Conservation (phyloP, 2,329 filamentous ascomycete genomes). For the Exophiala sp. region DNA sequence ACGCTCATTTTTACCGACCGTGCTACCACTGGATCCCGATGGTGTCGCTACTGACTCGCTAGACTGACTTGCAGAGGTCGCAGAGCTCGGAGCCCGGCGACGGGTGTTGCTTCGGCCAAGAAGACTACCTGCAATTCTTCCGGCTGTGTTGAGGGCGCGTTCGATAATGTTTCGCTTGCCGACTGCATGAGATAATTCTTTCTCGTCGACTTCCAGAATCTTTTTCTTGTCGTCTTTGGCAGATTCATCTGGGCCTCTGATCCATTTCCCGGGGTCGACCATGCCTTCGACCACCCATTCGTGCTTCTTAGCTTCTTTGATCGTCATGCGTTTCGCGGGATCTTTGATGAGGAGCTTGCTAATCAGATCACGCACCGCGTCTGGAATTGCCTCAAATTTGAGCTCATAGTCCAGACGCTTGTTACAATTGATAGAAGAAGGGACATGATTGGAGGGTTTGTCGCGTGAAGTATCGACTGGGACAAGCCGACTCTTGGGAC, state of each 20-base stretch:
- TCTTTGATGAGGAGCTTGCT: constrained; percentile 81
- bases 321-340: constrained; percentile 78
- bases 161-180: constrained; percentile 85
- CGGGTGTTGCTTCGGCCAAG: constrained; percentile 42
- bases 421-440: constrained; percentile 56
- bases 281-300: constrained; percentile 84
- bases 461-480: constrained; percentile 52
- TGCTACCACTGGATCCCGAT: constrained; percentile 55
- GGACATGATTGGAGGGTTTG: constrained; percentile 21
- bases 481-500: constrained; percentile 76
- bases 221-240: constrained; percentile 70
- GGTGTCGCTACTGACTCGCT: constrained; percentile 54
- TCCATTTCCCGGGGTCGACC: constrained; percentile 70
- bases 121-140: constrained; percentile 66
- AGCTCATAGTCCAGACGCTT: constrained; percentile 76
- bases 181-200: constrained; percentile 85
- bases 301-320: constrained; percentile 90
- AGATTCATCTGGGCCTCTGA: constrained; percentile 84
- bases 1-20: constrained; percentile 52
- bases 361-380: constrained; percentile 74
- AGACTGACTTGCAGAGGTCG: constrained; percentile 51
- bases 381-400: constrained; percentile 80
- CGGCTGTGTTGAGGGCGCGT: constrained; percentile 54
- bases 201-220: constrained; percentile 81
- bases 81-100: constrained; percentile 53